A percentile compares a stretch with the other conserved stretches of the same genome.
These are phyloP conservation scores for Solanum chmielewskii DNA, from an alignment of 257 asterid species.

Conservation along the genomic window DNA sequence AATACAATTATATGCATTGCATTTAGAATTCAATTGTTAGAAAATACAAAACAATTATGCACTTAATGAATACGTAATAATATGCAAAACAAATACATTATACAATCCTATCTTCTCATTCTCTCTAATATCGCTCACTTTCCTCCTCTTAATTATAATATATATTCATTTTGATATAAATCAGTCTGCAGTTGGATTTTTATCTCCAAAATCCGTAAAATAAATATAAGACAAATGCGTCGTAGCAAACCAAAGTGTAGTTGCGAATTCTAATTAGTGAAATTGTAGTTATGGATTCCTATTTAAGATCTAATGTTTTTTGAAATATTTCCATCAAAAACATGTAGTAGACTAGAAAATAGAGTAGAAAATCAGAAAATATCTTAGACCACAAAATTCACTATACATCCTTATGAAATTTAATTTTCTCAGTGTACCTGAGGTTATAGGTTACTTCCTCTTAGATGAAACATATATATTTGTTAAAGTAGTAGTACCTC, in stretches of 20 bases:
- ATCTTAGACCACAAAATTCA: not conserved
- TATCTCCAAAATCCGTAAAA: not conserved
- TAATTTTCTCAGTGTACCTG: not conserved
- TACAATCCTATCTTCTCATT: too few relatives aligned
- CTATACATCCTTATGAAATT: not conserved
- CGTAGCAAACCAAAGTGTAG: not conserved
- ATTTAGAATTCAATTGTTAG: not conserved
- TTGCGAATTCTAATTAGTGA: not conserved
- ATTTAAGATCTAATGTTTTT: not conserved
- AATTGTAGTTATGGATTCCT: too few relatives aligned
- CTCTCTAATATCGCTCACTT: not conserved
- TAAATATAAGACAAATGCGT: not conserved
- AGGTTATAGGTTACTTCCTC: not conserved
- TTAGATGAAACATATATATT: not conserved
- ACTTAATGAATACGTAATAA: too few relatives aligned
- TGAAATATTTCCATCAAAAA: not conserved
- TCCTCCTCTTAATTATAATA: not conserved
- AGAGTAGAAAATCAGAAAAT: too few relatives aligned
- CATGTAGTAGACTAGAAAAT: not conserved
- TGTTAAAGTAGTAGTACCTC: not conserved
- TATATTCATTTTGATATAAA: not conserved
- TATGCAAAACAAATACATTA: not conserved
- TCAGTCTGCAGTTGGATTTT: too few relatives aligned
- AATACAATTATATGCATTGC: not conserved
- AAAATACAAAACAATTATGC: not conserved